Evolutionary conservation across 75 land plant species (phyloP), one percentile per base, ranked within the genome.

Genomic region (Picea sitchensis): DNA sequence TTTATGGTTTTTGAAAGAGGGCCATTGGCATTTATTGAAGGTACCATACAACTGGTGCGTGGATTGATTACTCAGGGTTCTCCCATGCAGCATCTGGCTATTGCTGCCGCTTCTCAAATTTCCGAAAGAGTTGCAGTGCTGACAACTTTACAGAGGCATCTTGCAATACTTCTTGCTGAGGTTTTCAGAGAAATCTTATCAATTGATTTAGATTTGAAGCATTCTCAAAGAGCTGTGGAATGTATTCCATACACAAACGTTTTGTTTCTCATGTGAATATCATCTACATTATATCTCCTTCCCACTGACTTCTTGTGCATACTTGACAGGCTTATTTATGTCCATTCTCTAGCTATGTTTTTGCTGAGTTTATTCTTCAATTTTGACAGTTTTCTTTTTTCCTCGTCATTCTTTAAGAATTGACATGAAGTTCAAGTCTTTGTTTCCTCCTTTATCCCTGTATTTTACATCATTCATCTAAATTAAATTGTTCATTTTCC

Each of bases 1-100:
- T 96, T 96, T 64, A 92, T 96, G 93, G 58, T 96, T 44, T 88
- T 92, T 76, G 92, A 96, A 77, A 92, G 98, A 83, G 99, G 99
- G 17, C 99, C 99, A 69, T 47, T 62, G 61, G 93, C 92, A 57
- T 96, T 96, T 84, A 17, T 88, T 59, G 74, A 82, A 54, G 90
- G 83, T 44, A 87, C 92, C 30, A 68, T 60, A 61, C 80, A 88
- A 56, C 5, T 92, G 21, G 13, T 92, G 41, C 82, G 80, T 3
- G 84, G 81, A 77, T 75, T 71, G 73, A 20, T 78, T 61, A 57
- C 73, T 58, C 84, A 91, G 20, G 83, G 88, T 31, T 88, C 92
- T 76, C 67, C 87, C 6, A 72, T 88, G 14, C 84, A 88, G 59
- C 80, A 81, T 78, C 77, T 96, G 18, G 84, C 58, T 76, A 79